Evolutionary conservation across 768 basidiomycete genomes (phyloP), one percentile per base, ranked within the genome.

Genomic region (Trametes meyenii): DNA sequence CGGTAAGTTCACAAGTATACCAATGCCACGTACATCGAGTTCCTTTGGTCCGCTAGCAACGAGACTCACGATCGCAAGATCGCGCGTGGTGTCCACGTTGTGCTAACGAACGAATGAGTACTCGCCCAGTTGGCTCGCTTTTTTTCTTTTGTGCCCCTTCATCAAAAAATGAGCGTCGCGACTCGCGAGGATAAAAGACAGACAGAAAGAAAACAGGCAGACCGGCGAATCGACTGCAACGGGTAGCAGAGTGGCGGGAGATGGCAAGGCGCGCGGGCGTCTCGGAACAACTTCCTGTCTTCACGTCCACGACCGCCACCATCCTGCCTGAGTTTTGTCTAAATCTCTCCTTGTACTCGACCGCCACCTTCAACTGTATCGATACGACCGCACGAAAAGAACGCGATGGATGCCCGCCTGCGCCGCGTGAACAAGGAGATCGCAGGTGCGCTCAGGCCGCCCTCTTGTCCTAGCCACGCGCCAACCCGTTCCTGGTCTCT

Each of bases 391-490:
- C 23, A 45, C 19, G 39, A 42, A 17, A 26, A 55, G 48, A 44
- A 44, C 50, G 43, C 53, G 54, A 94, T 94, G 85, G 94, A 97
- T 72, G 94, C 95, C 57, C 82, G 95, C 60, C 83, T 94, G 49
- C 84, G 95, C 64, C 81, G 95, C 72, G 90, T 97, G 24, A 94
- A 93, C 76, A 97, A 96, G 78, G 95, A 98, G 78, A 97, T 98
- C 62, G 76, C 87, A 64, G 95, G 92, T 88, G 50, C 63, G 81
- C 64, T 42, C 21, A 19, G 14, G 23, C 21, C 11, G 21, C 19
- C 13, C 5, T 13, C 21, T 11, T 12, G 21, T 44, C 43, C 17
- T 2, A 8, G n/a, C 17, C 17, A 44, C n/a, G 14, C 43, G 43
- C 43, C 13, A n/a, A 8, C 8, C 36, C 55, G 35, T 46, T 19